Base-by-base conservation (phyloP, 2,329 filamentous ascomycete species). In the Aspergillus novoparasiticus region DNA sequence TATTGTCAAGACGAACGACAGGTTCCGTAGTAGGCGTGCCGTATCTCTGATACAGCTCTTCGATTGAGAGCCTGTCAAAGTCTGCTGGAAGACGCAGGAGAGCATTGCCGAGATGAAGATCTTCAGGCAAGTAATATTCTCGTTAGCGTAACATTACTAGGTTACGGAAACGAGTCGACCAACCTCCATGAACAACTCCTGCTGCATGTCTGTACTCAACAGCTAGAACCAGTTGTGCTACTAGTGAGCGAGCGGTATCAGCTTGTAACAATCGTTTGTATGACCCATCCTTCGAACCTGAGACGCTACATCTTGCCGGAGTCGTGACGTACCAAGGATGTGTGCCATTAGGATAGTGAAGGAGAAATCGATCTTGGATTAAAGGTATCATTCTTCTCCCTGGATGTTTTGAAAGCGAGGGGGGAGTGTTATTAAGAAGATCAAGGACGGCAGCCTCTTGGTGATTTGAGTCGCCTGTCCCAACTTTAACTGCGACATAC, bases 191-290 rank as follows among this genome's bases (percentile, higher is more conserved):
- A 21, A 54, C 57, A 16, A 57, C 19, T 11, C 48, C 45, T n/a
- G 14, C n/a, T 6, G n/a, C 2, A 28, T 64, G 59, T 3, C 51
- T 26, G 53, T 71, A 69, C 0, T 71, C 68, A 10, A 79, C 70
- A 28, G 71, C 76, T 34, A 75, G 79, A 1, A 65, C 68, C 1
- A 73, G 68, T 58, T 74, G 71, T 1, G 70, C 70, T n/a, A 65
- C 65, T 6, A 75, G 50, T n/a, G 67, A 54, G 36, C 71, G 69
- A 21, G 72, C 71, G 2, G 69, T 67, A 5, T 69, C 63, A 39
- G 69, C 61, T 48, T 69, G 60, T 58, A 75, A 73, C n/a, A 73
- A 23, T 2, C 69, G 58, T 6, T 62, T 68, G n/a, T 36, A 72
- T 14, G 70, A 71, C 0, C 58, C 66, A 34, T 34, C 53, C 45